Percentiles rank a stretch among this genome's conserved stretches.
These are phyloP conservation scores for Dendrobium officinale DNA, from an alignment of 106 monocot genomes.

Conservation along the genomic window DNA sequence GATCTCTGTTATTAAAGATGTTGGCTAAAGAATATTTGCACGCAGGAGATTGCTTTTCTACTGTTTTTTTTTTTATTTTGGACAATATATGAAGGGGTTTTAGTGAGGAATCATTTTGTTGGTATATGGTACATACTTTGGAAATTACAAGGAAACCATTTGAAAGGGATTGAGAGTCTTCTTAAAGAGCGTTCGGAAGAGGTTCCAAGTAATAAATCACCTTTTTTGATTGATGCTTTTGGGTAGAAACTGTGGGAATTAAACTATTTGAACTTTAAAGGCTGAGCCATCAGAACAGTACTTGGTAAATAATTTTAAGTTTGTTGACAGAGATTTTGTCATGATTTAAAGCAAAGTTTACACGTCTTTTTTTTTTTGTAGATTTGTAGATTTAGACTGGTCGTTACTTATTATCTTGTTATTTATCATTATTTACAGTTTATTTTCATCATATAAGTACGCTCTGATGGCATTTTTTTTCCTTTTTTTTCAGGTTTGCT, in stretches of 20 bases:
- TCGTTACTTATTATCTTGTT: not conserved
- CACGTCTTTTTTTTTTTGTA: not conserved
- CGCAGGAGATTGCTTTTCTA: not conserved
- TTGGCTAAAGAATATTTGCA: not conserved
- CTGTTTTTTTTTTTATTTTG: not conserved
- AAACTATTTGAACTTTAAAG: not conserved
- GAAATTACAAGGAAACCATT: not conserved
- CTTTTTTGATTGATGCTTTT: not conserved
- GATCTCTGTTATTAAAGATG: not conserved
- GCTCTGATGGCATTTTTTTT: not conserved
- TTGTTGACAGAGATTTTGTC: not conserved
- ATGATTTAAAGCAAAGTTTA: not conserved
- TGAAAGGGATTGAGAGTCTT: not conserved
- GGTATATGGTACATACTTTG: not conserved
- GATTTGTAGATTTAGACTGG: not conserved
- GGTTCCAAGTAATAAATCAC: not conserved
- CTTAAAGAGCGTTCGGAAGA: not conserved
- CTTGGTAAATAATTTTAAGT: not conserved
- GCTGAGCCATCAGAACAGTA: not conserved
- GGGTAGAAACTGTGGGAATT: not conserved
- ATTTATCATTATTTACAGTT: not conserved
- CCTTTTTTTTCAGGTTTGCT: conserved; percentile 56
- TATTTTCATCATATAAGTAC: not conserved
- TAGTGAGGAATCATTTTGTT: not conserved
- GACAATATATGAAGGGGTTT: not conserved